These are phyloP conservation scores for Blastobotrys parvus DNA, from an alignment of 805 yeast species.

Conservation along the genomic window DNA sequence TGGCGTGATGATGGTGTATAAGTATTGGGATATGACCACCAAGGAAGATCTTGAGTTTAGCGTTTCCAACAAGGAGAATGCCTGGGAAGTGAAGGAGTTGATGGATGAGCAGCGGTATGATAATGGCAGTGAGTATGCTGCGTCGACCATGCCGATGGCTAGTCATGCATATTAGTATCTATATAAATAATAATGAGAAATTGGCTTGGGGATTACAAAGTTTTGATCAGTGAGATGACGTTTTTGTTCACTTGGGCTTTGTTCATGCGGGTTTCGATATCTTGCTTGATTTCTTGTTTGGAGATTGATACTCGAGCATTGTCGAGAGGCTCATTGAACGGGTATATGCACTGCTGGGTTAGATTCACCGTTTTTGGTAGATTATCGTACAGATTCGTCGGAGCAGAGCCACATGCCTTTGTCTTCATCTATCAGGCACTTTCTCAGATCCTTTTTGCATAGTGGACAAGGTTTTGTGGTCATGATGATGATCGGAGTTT, in stretches of 20 bases:
- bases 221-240: neutral
- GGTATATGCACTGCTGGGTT: conserved; percentile 10
- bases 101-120: conserved; percentile 24
- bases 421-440: conserved; percentile 3
- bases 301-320: neutral
- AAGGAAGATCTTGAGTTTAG: conserved; percentile 90
- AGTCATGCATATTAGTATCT: conserved; percentile 15
- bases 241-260: conserved; percentile 4
- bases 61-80: conserved; percentile 46
- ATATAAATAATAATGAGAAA: too few relatives aligned
- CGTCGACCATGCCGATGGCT: conserved; percentile 26
- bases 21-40: conserved; percentile 94
- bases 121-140: conserved; percentile 27
- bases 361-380: neutral
- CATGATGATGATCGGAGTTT: neutral
- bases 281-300: conserved; percentile 6
- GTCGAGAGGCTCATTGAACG: conserved; percentile 7
- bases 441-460: conserved; percentile 6
- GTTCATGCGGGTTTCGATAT: conserved; percentile 9
- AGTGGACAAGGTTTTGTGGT: conserved; percentile 3
- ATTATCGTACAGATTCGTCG: conserved; percentile 1
- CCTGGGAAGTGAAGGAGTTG: conserved; percentile 30
- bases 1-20: conserved; percentile 89
- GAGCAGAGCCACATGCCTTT: conserved; percentile 6
- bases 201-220: neutral